Evolutionary conservation across 179 eudicot species (phyloP).

Genomic region (Dionaea muscipula): DNA sequence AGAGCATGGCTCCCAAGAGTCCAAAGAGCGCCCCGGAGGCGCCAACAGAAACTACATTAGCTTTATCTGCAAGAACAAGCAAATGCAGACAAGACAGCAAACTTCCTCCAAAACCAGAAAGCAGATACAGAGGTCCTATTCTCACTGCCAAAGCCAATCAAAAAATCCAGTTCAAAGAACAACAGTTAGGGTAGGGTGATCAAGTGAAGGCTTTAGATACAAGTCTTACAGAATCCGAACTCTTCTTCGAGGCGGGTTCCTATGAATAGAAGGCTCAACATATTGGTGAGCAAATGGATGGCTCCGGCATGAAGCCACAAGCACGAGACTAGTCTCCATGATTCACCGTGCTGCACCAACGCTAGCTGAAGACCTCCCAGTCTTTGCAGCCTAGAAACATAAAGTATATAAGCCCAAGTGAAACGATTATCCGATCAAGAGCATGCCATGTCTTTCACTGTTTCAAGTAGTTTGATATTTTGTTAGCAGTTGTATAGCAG

Average conservation of each 20-base stretch:
- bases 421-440: background rate
- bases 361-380: constrained; percentile 29
- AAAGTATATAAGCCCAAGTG: background rate
- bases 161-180: background rate
- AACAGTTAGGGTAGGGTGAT: background rate
- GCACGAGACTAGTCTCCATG: constrained; percentile 31
- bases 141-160: constrained; percentile 21
- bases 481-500: no score
- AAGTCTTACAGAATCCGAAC: constrained; percentile 31
- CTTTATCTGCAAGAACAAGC: background rate
- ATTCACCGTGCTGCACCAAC: constrained; percentile 23
- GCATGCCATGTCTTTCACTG: no score
- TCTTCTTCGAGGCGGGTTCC: constrained; percentile 32
- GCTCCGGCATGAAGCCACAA: constrained; percentile 37
- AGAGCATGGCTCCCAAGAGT: constrained; percentile 38
- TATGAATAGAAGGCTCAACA: constrained; percentile 33
- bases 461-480: no score
- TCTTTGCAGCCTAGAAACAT: constrained; percentile 19
- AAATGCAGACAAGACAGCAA: constrained; percentile 22
- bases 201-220: background rate
- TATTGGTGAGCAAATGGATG: constrained; percentile 27
- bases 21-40: constrained; percentile 43
- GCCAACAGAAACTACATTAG: constrained; percentile 24
- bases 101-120: constrained; percentile 41
- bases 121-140: constrained; percentile 29